Evolutionary conservation across 805 yeast genomes (phyloP).

Genomic region (Lipomyces kockii): DNA sequence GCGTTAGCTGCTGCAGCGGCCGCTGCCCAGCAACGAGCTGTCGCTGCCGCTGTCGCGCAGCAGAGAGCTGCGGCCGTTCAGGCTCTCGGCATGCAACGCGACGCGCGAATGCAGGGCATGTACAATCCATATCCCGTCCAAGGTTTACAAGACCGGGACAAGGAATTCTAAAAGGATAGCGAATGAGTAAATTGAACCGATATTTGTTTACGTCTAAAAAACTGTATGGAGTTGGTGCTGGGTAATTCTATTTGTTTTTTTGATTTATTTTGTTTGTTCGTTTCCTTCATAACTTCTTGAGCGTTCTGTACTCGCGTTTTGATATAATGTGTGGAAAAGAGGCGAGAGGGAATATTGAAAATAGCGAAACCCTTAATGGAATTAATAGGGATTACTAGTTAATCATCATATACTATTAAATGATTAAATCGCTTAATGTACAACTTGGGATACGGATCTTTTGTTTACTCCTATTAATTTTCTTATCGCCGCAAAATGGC

Average conservation of each 20-base stretch:
- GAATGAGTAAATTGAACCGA: neutral
- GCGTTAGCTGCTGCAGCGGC: conserved; percentile 19
- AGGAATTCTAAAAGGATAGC: conserved; percentile 22
- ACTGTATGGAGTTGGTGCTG: conserved; percentile 3
- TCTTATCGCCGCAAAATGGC: neutral
- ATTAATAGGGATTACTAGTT: neutral
- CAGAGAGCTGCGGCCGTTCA: conserved; percentile 24
- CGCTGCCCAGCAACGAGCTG: conserved; percentile 27
- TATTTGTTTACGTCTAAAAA: neutral
- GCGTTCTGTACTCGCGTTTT: neutral
- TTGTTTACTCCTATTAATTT: no score
- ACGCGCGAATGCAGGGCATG: conserved; percentile 27
- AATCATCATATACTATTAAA: neutral
- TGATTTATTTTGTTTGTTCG: neutral
- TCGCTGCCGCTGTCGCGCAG: conserved; percentile 27
- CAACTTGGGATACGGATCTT: neutral
- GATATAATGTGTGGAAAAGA: neutral
- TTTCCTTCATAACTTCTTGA: neutral
- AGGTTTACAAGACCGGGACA: conserved; percentile 32
- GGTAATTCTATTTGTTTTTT: neutral
- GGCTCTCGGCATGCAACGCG: conserved; percentile 19
- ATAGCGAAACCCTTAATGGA: neutral
- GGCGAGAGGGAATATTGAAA: neutral
- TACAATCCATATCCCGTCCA: conserved; percentile 32
- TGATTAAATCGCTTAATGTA: neutral